Percentiles rank a stretch among this genome's conserved stretches.
Conservation (phyloP, 495 filamentous ascomycete genomes). For the Daldinia childiae region DNA sequence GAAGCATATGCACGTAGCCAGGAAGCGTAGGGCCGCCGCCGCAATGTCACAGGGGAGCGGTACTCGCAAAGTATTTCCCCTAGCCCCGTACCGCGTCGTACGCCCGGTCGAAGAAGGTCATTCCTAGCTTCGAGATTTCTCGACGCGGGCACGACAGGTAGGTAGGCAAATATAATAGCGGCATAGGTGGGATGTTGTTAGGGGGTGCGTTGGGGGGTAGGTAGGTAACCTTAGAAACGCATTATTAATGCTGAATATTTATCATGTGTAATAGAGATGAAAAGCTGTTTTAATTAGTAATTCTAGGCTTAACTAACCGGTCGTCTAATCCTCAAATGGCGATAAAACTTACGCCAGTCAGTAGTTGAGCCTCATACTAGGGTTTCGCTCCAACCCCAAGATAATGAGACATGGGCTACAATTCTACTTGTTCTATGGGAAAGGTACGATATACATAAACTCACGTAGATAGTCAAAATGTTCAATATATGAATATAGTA, state of each 20-base stretch:
- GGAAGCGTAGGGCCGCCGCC: constrained; percentile 1
- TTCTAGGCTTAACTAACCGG: too few relatives aligned
- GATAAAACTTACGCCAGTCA: not conserved
- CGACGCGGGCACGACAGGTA: not conserved
- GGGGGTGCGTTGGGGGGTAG: too few relatives aligned
- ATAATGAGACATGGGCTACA: not conserved
- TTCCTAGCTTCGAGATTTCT: not conserved
- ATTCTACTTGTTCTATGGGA: not conserved
- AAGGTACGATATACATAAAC: not conserved
- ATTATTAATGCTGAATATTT: too few relatives aligned
- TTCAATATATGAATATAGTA: not conserved
- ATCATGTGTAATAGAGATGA: too few relatives aligned
- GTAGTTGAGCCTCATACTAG: not conserved
- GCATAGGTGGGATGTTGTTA: too few relatives aligned
- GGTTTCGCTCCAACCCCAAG: not conserved
- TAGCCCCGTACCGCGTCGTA: not conserved
- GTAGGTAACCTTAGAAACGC: too few relatives aligned
- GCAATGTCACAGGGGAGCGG: not conserved
- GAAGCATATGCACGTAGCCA: constrained; percentile 1
- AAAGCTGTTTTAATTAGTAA: too few relatives aligned
- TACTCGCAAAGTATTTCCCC: constrained; percentile 3
- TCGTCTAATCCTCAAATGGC: not conserved
- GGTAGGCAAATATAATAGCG: not conserved
- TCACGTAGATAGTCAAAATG: not conserved
- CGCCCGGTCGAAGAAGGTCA: not conserved